A percentile compares a stretch with the other conserved stretches of the same genome.
Evolutionary conservation across 1,139 yeast genomes (phyloP).

Genomic region (Diutina pseudorugosa): DNA sequence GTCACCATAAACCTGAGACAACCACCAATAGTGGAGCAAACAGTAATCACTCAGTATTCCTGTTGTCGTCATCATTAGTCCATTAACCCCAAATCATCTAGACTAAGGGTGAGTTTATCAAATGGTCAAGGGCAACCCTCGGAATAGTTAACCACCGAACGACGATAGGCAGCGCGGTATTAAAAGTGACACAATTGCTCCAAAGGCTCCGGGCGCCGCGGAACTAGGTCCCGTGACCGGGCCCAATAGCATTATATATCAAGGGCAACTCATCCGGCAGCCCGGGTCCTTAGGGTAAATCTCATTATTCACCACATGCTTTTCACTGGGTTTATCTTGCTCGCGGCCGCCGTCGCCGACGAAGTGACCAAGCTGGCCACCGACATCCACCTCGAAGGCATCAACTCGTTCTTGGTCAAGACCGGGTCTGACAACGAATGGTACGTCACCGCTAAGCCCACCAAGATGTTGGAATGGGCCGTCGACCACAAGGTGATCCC

Average conservation of each 20-base stretch:
- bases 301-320: neutral
- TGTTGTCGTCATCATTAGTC: too few relatives aligned
- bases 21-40: too few relatives aligned
- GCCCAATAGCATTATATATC: neutral
- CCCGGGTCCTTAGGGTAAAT: neutral
- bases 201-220: neutral
- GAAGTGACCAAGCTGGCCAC: neutral
- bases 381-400: neutral
- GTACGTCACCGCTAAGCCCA: constrained; percentile 2
- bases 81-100: too few relatives aligned
- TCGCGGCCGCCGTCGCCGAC: neutral
- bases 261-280: neutral
- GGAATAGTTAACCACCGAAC: neutral
- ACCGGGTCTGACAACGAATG: neutral
- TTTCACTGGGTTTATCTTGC: neutral
- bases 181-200: neutral
- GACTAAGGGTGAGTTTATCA: too few relatives aligned
- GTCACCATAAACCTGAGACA: neutral
- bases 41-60: too few relatives aligned
- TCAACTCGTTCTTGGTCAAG: neutral
- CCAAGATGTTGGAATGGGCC: constrained; percentile 1
- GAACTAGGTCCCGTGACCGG: neutral
- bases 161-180: neutral
- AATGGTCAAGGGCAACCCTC: neutral
- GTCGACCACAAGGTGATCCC: neutral